These are phyloP conservation scores for Noccaea bulbosa DNA, from an alignment of 345 rosid genomes.

Conservation along the genomic window DNA sequence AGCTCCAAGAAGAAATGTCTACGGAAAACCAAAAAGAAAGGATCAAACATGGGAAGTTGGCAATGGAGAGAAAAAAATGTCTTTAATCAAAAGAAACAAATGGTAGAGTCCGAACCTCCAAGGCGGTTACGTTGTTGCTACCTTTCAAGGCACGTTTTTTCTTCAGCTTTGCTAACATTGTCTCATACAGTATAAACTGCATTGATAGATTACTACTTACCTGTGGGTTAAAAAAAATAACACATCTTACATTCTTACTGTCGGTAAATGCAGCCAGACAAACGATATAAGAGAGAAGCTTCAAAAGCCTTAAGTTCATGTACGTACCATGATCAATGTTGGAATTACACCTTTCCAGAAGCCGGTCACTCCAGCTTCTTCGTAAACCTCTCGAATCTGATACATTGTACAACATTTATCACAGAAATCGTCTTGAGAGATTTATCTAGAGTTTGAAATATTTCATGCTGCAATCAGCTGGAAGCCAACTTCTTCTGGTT, in stretches of 20 bases:
- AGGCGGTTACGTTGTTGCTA: constrained; percentile 63
- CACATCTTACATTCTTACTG: background rate
- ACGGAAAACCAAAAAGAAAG: too few species aligned
- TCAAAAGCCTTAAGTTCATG: constrained; percentile 30
- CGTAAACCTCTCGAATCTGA: constrained; percentile 86
- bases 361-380: constrained; percentile 84
- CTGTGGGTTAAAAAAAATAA: constrained; percentile 45
- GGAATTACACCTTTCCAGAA: constrained; percentile 98
- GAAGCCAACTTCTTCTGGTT: background rate
- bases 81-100: background rate
- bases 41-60: background rate
- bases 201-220: constrained; percentile 98
- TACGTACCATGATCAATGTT: constrained; percentile 93
- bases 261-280: constrained; percentile 18
- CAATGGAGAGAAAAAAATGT: constrained; percentile 13
- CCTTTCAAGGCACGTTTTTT: constrained; percentile 59
- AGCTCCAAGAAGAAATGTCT: constrained; percentile 96
- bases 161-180: constrained; percentile 84
- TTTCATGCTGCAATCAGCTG: background rate
- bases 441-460: background rate
- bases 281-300: constrained; percentile 40
- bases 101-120: constrained; percentile 60
- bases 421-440: background rate
- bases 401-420: constrained; percentile 29
- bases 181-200: constrained; percentile 96